phyloP scores from a whole-genome alignment of 1,284 basidiomycete species.

The Ceratorhiza oryzae-sativae region DNA sequence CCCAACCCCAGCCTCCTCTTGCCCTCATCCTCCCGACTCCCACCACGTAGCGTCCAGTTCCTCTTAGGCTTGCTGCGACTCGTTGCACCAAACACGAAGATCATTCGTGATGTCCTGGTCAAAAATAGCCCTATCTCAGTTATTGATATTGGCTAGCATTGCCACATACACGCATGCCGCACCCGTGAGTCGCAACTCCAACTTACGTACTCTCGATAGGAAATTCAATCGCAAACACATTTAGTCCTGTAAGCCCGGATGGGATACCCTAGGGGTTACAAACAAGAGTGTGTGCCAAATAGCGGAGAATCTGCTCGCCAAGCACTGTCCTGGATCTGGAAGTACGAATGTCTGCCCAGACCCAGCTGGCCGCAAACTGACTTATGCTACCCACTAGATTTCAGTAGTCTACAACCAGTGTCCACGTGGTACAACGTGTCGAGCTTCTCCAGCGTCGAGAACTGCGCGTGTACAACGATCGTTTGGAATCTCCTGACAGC shows the following conservation, averaged over 20 bases:
- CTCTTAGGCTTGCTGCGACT: background rate
- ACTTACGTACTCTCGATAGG: background rate
- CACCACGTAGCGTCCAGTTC: conserved; percentile 7
- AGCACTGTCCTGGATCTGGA: background rate
- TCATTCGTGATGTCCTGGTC: background rate
- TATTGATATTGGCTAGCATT: background rate
- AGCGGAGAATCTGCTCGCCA: background rate
- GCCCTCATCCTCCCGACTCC: background rate
- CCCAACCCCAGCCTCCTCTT: conserved; percentile 1
- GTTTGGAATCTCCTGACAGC: conserved; percentile 22
- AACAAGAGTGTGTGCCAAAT: background rate
- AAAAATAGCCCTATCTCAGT: background rate
- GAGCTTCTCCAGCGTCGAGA: background rate
- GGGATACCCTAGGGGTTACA: background rate
- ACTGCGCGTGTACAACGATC: conserved; percentile 2
- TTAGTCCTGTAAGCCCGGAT: background rate
- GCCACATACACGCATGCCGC: conserved; percentile 4
- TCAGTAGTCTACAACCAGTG: background rate
- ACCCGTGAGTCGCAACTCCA: background rate
- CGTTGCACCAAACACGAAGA: background rate
- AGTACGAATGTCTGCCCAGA: background rate
- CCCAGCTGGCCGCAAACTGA: background rate
- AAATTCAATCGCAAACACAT: background rate
- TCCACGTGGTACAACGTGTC: conserved; percentile 16
- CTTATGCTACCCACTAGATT: background rate